phyloP scores from a whole-genome alignment of 805 yeast species.

The Ogataea wickerhamii region DNA sequence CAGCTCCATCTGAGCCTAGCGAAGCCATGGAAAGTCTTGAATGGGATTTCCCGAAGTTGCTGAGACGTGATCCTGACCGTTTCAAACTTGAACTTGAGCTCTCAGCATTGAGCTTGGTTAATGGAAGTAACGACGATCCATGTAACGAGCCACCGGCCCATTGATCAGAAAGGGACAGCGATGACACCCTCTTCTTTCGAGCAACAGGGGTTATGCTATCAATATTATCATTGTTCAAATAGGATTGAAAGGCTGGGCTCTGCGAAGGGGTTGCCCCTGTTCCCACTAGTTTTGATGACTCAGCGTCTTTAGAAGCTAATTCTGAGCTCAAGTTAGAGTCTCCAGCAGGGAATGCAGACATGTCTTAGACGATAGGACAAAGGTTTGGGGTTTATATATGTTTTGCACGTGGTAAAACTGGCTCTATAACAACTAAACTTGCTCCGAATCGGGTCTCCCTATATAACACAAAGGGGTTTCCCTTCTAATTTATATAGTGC shows the following conservation, averaged over 20 bases:
- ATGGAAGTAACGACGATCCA: slow-evolving; percentile 19
- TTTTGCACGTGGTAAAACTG: no score
- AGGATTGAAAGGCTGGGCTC: slow-evolving; percentile 37
- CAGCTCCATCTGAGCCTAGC: slow-evolving; percentile 28
- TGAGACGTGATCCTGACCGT: slow-evolving; percentile 18
- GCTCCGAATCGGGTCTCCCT: no score
- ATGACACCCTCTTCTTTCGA: slow-evolving; percentile 60
- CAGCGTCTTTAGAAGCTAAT: slow-evolving; percentile 16
- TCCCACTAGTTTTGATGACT: slow-evolving; percentile 3
- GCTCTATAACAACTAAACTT: no score
- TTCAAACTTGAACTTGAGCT: slow-evolving; percentile 20
- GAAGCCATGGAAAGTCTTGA: slow-evolving; percentile 28
- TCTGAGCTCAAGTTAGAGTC: slow-evolving; percentile 8
- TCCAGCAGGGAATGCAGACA: slow-evolving; percentile 1
- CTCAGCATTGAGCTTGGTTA: slow-evolving; percentile 20
- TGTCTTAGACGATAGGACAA: no score
- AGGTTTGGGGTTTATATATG: no score
- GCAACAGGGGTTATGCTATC: slow-evolving; percentile 61
- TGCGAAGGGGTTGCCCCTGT: slow-evolving; percentile 8
- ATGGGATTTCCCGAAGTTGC: slow-evolving; percentile 20
- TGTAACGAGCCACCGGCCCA: slow-evolving; percentile 48
- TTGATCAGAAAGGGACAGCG: slow-evolving; percentile 67
- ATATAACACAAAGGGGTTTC: background rate
- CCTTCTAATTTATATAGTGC: background rate
- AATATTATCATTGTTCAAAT: slow-evolving; percentile 69